These are phyloP conservation scores for Logfia minima DNA, from an alignment of 129 eudicot genomes.

Conservation along the genomic window DNA sequence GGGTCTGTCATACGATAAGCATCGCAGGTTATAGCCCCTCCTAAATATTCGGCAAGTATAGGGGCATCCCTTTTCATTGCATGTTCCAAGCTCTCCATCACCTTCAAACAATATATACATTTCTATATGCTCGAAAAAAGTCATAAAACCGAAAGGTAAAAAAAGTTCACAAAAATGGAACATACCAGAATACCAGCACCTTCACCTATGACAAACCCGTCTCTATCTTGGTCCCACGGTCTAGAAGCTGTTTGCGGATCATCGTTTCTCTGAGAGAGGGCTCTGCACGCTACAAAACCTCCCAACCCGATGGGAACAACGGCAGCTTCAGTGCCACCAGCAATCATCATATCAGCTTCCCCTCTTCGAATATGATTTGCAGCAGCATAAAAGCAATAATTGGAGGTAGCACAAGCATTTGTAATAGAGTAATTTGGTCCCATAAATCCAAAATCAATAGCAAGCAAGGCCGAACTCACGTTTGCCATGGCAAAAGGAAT, in stretches of 20 bases:
- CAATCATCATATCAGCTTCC: slow-evolving; percentile 81
- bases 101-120: slow-evolving; percentile 48
- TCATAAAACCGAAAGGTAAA: neutral
- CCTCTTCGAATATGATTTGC: slow-evolving; percentile 88
- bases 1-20: slow-evolving; percentile 98
- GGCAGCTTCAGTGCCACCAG: slow-evolving; percentile 87
- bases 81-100: slow-evolving; percentile 96
- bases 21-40: slow-evolving; percentile 94
- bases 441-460: slow-evolving; percentile 78
- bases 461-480: slow-evolving; percentile 81
- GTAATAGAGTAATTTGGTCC: slow-evolving; percentile 87
- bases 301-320: slow-evolving; percentile 73
- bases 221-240: slow-evolving; percentile 91
- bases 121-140: neutral
- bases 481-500: slow-evolving; percentile 76
- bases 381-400: slow-evolving; percentile 81
- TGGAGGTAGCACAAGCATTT: slow-evolving; percentile 87
- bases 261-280: slow-evolving; percentile 85
- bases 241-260: slow-evolving; percentile 92
- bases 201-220: slow-evolving; percentile 97
- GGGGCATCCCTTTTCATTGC: slow-evolving; percentile 98
- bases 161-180: neutral
- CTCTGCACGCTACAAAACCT: slow-evolving; percentile 91
- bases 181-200: slow-evolving; percentile 94
- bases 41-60: slow-evolving; percentile 80